Base-by-base conservation (phyloP, 306 rosid genomes). In the Cercis canadensis region DNA sequence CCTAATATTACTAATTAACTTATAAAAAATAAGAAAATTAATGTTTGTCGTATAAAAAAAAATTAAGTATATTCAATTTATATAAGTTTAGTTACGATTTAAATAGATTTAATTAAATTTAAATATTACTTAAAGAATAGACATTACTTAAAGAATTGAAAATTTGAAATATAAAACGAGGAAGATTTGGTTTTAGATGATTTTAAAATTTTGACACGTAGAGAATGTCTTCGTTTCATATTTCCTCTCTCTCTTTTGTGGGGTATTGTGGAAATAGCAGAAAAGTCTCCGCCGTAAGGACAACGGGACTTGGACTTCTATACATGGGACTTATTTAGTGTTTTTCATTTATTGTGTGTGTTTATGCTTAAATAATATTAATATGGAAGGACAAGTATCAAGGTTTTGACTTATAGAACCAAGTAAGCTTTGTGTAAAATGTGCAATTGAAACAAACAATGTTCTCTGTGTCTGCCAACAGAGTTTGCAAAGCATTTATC, bases 351-450 rank as follows among this genome's bases (percentile, higher is more conserved):
- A 80, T 70, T 74, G 19, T 31, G 54, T 67, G 76, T 32, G 44
- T 51, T 58, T 54, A 64, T 43, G 63, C 64, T 66, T 41, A 61
- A 64, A 58, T 70, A 18, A 50, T 50, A 65, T 34, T n/a, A n/a
- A n/a, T n/a, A 18, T 49, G 83, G 82, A 70, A 73, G 54, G 87
- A 62, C 92, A 80, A 83, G 74, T 69, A 85, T 85, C 90, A 82
- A 85, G 83, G 88, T 72, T 90, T 92, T 88, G 96, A 90, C 96
- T 88, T 78, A 70, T 74, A 81, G 87, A 81, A 68, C 82, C 37
- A 32, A 62, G 90, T 69, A 77, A 62, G 34, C 77, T 74, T 59
- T 74, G 81, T 72, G 86, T 66, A 24, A 24, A 24, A 24, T 24
- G 29, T 24, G 29, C 29, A 24, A 24, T 24, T 24, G 29, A 1